These are phyloP conservation scores for Setaria italica DNA, from an alignment of 202 grass and related monocot genomes.

Conservation along the genomic window DNA sequence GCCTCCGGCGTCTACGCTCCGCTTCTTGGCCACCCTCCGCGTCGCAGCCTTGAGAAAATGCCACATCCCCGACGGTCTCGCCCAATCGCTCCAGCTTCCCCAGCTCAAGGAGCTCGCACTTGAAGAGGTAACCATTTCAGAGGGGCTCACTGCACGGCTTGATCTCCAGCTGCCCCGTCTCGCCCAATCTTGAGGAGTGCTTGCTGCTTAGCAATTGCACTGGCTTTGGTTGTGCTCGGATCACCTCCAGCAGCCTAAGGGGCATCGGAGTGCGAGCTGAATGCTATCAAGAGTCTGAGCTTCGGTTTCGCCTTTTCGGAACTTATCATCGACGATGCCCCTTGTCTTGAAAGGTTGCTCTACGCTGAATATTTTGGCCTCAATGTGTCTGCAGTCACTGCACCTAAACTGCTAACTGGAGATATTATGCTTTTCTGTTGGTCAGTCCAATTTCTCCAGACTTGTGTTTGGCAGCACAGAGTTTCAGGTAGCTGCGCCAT, in stretches of 20 bases:
- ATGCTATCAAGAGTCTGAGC: too few species aligned
- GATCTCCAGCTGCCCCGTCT: constrained; percentile 25
- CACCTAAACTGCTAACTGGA: constrained; percentile 37
- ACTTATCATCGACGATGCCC: constrained; percentile 15
- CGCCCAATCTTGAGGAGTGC: constrained; percentile 5
- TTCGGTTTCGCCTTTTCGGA: neutral
- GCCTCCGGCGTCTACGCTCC: neutral
- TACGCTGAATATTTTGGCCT: neutral
- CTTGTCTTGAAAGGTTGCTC: constrained; percentile 3
- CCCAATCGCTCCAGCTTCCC: neutral
- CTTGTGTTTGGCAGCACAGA: neutral
- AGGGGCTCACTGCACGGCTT: constrained; percentile 32
- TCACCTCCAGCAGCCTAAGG: constrained; percentile 7
- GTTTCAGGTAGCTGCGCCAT: neutral
- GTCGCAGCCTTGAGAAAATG: neutral
- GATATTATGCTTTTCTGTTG: constrained; percentile 19
- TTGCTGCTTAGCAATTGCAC: neutral
- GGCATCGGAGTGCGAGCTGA: neutral
- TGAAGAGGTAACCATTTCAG: neutral
- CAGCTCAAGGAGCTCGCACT: neutral
- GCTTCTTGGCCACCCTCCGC: neutral
- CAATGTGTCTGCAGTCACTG: neutral
- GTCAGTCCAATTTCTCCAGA: accelerated
- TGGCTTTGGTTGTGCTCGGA: neutral
- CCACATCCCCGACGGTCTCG: too few species aligned